Percentiles rank a stretch among this genome's conserved stretches.
Evolutionary conservation across 805 yeast genomes (phyloP).

Genomic region (Metschnikowia cerradonensis): DNA sequence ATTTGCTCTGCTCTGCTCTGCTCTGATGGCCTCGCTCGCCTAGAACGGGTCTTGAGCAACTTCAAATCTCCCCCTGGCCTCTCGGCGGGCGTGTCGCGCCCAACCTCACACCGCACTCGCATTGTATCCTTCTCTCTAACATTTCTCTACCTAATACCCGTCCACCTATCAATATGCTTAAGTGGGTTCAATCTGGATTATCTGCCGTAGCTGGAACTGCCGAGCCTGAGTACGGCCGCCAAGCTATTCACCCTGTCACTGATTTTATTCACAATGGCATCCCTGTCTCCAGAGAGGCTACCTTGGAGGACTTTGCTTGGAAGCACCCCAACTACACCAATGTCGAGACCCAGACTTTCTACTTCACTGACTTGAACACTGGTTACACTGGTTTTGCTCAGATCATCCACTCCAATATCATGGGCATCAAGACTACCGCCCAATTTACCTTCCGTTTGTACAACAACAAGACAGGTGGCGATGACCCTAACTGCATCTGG

Average conservation of each 20-base stretch:
- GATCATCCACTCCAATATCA: conserved; percentile 86
- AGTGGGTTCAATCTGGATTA: conserved; percentile 80
- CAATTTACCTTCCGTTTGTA: conserved; percentile 88
- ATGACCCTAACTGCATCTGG: conserved; percentile 59
- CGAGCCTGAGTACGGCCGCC: conserved; percentile 94
- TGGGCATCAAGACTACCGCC: conserved; percentile 84
- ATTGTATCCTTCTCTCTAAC: not conserved
- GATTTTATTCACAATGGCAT: conserved; percentile 39
- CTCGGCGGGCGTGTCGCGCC: not conserved
- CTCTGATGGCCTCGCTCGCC: not conserved
- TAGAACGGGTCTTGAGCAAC: not conserved
- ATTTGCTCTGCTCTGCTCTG: not conserved
- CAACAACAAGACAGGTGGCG: conserved; percentile 43
- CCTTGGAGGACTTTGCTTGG: conserved; percentile 73
- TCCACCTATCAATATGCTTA: conserved; percentile 46
- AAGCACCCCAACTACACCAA: conserved; percentile 71
- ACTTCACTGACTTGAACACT: conserved; percentile 60
- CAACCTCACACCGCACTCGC: not conserved
- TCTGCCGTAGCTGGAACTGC: conserved; percentile 97
- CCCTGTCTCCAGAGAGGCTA: conserved; percentile 50
- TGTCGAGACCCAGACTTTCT: conserved; percentile 94
- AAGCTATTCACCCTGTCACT: conserved; percentile 83
- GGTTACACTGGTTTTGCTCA: conserved; percentile 86
- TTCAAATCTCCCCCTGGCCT: not conserved
- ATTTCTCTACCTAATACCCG: not conserved